Percentiles rank a stretch among this genome's conserved stretches.
Evolutionary conservation across 1,284 basidiomycete species (phyloP).

Genomic region (Trichosporon asahii): DNA sequence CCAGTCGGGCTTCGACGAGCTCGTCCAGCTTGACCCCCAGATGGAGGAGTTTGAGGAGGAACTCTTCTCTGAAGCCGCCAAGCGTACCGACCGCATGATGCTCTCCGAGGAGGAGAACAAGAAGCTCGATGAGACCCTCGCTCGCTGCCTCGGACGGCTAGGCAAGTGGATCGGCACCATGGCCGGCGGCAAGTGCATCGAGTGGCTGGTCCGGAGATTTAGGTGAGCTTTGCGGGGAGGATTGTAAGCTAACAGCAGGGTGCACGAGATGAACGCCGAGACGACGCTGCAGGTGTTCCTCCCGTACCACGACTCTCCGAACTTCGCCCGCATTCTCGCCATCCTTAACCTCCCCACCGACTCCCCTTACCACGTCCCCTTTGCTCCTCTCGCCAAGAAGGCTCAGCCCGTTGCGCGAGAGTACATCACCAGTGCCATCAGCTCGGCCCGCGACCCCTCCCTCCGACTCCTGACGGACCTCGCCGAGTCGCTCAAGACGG

Average conservation of each 20-base stretch:
- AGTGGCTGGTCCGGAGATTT: constrained; percentile 93
- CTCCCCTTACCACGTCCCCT: constrained; percentile 53
- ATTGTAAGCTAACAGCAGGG: constrained; percentile 55
- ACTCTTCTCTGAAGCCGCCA: constrained; percentile 80
- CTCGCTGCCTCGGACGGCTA: constrained; percentile 64
- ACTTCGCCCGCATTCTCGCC: constrained; percentile 89
- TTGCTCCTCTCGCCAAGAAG: constrained; percentile 71
- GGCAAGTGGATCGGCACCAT: constrained; percentile 78
- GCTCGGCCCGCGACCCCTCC: constrained; percentile 60
- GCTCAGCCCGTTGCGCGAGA: constrained; percentile 66
- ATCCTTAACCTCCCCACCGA: constrained; percentile 67
- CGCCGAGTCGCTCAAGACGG: constrained; percentile 38
- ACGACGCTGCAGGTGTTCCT: constrained; percentile 78
- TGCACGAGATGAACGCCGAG: constrained; percentile 89
- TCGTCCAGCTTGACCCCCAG: constrained; percentile 61
- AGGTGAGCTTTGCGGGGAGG: constrained; percentile 57
- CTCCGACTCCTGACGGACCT: constrained; percentile 60
- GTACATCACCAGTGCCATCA: constrained; percentile 66
- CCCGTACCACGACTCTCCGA: constrained; percentile 91
- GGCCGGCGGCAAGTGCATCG: constrained; percentile 80
- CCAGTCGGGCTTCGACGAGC: constrained; percentile 69
- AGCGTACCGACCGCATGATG: constrained; percentile 75
- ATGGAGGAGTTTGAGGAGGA: constrained; percentile 59
- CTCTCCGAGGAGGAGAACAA: constrained; percentile 64
- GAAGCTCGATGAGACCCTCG: constrained; percentile 55